Conservation (phyloP, 2,329 filamentous ascomycete genomes). For the Sphaerulina vaccinii region DNA sequence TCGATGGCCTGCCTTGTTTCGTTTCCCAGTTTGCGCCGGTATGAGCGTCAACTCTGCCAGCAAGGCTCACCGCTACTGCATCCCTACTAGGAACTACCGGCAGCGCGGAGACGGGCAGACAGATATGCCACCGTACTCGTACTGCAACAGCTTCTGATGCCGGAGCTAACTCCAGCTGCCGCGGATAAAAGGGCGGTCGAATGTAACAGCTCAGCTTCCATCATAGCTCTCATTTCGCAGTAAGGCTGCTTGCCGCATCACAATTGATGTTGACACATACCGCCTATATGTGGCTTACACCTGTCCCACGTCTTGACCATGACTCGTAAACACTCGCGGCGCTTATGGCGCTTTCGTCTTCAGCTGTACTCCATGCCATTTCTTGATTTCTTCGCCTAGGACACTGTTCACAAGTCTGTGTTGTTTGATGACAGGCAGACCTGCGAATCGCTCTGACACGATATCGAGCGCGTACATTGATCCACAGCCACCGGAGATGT, state of each 20-base stretch:
- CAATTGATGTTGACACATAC: neutral
- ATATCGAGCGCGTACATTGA: constrained; percentile 86
- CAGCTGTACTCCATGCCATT: constrained; percentile 81
- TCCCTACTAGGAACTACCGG: too few relatives aligned
- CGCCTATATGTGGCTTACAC: neutral
- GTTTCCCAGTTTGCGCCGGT: too few relatives aligned
- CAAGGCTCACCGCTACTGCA: too few relatives aligned
- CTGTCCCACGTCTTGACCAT: neutral
- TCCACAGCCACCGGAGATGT: constrained; percentile 80
- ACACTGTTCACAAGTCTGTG: constrained; percentile 76
- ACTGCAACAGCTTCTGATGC: too few relatives aligned
- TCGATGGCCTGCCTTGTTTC: too few relatives aligned
- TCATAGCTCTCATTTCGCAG: neutral
- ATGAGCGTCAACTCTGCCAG: too few relatives aligned
- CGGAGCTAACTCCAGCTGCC: too few relatives aligned
- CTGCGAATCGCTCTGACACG: constrained; percentile 67
- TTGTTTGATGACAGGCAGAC: constrained; percentile 72
- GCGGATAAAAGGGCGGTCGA: too few relatives aligned
- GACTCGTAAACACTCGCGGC: neutral
- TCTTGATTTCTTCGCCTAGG: constrained; percentile 71
- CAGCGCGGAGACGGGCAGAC: too few relatives aligned
- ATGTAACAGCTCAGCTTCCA: neutral
- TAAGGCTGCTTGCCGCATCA: neutral
- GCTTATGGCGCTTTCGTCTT: constrained; percentile 59
- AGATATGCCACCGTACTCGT: too few relatives aligned